Percentiles rank a stretch among this genome's conserved stretches.
Evolutionary conservation across 2,329 filamentous ascomycete genomes (phyloP).

Genomic region (Fusarium odoratissimum): DNA sequence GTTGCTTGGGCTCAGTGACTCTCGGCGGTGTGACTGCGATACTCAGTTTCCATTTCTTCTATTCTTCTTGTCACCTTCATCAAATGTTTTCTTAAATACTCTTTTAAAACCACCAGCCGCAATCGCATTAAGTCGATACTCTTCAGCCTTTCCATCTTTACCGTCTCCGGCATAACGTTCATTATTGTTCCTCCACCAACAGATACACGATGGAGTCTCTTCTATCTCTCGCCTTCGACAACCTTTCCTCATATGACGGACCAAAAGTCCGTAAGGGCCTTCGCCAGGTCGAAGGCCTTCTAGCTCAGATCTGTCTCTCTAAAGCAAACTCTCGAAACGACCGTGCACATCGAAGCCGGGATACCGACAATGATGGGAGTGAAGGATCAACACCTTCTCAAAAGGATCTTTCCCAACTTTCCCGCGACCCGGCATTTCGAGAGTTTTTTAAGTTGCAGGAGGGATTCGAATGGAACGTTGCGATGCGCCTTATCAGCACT

Average conservation of each 20-base stretch:
- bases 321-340: slow-evolving; percentile 58
- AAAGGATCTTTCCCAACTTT: slow-evolving; percentile 76
- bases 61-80: slow-evolving; percentile 19
- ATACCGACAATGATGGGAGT: slow-evolving; percentile 50
- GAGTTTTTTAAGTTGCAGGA: slow-evolving; percentile 98
- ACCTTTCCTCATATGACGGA: slow-evolving; percentile 91
- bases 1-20: slow-evolving; percentile 13
- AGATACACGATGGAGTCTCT: slow-evolving; percentile 80
- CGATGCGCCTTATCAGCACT: slow-evolving; percentile 84
- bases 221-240: slow-evolving; percentile 93
- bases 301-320: slow-evolving; percentile 93
- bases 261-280: slow-evolving; percentile 93
- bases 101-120: slow-evolving; percentile 5
- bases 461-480: slow-evolving; percentile 97
- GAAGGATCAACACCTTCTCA: slow-evolving; percentile 56
- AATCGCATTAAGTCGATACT: not conserved
- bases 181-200: slow-evolving; percentile 9
- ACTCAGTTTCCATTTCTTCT: slow-evolving; percentile 11
- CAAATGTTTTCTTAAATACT: slow-evolving; percentile 6
- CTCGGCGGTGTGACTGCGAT: slow-evolving; percentile 4
- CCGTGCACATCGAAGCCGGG: slow-evolving; percentile 28
- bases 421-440: slow-evolving; percentile 86
- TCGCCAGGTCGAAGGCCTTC: slow-evolving; percentile 90
- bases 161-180: slow-evolving; percentile 6
- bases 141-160: slow-evolving; percentile 15